phyloP scores from a whole-genome alignment of 257 asterid genomes.

The Rhazya stricta region DNA sequence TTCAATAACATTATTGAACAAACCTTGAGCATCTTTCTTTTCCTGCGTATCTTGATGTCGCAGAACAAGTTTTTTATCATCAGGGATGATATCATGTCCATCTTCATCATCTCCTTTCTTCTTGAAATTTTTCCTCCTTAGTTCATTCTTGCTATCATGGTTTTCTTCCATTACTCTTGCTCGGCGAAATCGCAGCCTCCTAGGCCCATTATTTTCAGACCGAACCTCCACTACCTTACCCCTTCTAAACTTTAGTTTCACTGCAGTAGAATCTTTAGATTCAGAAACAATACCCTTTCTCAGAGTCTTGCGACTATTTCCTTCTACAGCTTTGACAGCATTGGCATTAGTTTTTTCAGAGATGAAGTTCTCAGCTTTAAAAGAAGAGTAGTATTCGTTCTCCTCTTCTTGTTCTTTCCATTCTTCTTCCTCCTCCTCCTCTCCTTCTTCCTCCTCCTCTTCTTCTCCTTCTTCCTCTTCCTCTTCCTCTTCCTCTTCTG shows the following conservation, averaged over 20 bases:
- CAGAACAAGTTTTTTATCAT: slow-evolving; percentile 43
- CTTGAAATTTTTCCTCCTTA: slow-evolving; percentile 34
- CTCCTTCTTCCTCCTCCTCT: neutral
- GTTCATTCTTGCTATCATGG: slow-evolving; percentile 32
- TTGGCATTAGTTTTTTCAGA: slow-evolving; percentile 11
- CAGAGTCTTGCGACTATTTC: slow-evolving; percentile 23
- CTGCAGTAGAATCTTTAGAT: slow-evolving; percentile 33
- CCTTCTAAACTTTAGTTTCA: slow-evolving; percentile 60
- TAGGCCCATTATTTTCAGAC: slow-evolving; percentile 44
- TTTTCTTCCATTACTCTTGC: slow-evolving; percentile 37
- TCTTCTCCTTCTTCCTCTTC: neutral
- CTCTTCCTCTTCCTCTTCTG: neutral
- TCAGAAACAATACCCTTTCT: slow-evolving; percentile 37
- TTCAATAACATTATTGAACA: slow-evolving; percentile 68
- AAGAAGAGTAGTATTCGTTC: neutral
- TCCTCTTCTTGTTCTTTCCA: slow-evolving; percentile 2
- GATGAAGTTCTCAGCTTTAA: slow-evolving; percentile 12
- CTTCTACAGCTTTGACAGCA: slow-evolving; percentile 26
- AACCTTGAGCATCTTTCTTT: slow-evolving; percentile 70
- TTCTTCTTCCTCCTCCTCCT: slow-evolving; percentile 22
- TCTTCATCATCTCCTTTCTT: slow-evolving; percentile 32
- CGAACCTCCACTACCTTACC: slow-evolving; percentile 68
- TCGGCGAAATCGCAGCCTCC: slow-evolving; percentile 57
- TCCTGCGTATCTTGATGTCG: slow-evolving; percentile 63
- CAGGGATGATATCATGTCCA: slow-evolving; percentile 14